These are phyloP conservation scores for Mortierella sp. DNA, from an alignment of 371 early-diverging fungal species.

Conservation along the genomic window DNA sequence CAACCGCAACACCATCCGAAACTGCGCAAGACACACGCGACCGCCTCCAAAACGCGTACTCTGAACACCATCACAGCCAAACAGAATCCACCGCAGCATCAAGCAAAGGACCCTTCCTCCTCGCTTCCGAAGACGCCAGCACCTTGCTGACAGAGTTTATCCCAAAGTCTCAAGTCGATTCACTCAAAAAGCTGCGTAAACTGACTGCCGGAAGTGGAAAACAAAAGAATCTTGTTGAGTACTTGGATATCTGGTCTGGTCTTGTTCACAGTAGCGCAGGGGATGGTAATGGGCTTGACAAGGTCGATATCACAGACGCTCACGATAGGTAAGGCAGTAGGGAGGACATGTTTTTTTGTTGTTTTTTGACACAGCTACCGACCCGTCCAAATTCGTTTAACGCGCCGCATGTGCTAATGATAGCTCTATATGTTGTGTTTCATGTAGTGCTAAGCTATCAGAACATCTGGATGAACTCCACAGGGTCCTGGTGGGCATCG, in stretches of 20 bases:
- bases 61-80: constrained; percentile 1
- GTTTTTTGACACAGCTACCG: too few relatives aligned
- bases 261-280: background rate
- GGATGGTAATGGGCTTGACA: background rate
- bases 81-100: background rate
- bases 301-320: background rate
- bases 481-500: constrained; percentile 16
- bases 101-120: constrained; percentile 10
- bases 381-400: too few relatives aligned
- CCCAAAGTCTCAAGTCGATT: background rate
- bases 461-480: constrained; percentile 36
- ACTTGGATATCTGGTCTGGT: constrained; percentile 14
- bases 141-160: constrained; percentile 7
- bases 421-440: background rate
- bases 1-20: background rate
- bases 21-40: constrained; percentile 2
- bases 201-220: constrained; percentile 45
- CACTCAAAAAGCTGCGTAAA: constrained; percentile 39
- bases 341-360: too few relatives aligned
- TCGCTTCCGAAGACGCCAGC: constrained; percentile 22
- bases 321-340: constrained; percentile 14
- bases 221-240: constrained; percentile 47
- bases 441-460: background rate
- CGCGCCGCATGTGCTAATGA: background rate
- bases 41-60: constrained; percentile 1